Evolutionary conservation across 1,284 basidiomycete species (phyloP), one percentile per base, ranked within the genome.

Genomic region (Sporisorium exsertum): DNA sequence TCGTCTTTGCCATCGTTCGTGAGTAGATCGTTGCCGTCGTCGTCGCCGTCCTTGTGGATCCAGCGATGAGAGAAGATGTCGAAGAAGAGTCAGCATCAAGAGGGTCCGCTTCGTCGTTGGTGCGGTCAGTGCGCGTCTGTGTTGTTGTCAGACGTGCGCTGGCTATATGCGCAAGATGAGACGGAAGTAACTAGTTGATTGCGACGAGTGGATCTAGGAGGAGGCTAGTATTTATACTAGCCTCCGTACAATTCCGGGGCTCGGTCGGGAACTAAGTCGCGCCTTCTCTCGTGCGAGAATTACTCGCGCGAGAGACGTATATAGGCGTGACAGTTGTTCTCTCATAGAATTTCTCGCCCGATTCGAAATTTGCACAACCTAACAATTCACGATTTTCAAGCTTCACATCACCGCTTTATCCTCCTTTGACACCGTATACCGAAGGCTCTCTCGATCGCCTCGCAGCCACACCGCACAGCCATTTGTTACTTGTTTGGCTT

Each of bases 111-210:
- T 47, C 24, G 10, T 7, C 24, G 10, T 33, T 35, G 18, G 26
- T 42, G 27, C 24, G 68, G 68, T 71, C 68, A 64, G 59, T 71
- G 68, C 63, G 63, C 68, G 54, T 56, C 3, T 24, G n/a, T 9
- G 18, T 60, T n/a, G n/a, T n/a, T n/a, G n/a, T n/a, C n/a, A n/a
- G n/a, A n/a, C n/a, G n/a, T n/a, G n/a, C n/a, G n/a, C n/a, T n/a
- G n/a, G n/a, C n/a, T n/a, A n/a, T n/a, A n/a, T n/a, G n/a, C n/a
- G n/a, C n/a, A n/a, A n/a, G n/a, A n/a, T n/a, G n/a, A n/a, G n/a
- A n/a, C n/a, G n/a, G n/a, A n/a, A n/a, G n/a, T n/a, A n/a, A n/a
- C n/a, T n/a, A n/a, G n/a, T n/a, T n/a, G n/a, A n/a, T n/a, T n/a
- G n/a, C n/a, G n/a, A n/a, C n/a, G n/a, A n/a, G n/a, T n/a, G n/a